A percentile compares a stretch with the other conserved stretches of the same genome.
phyloP scores from a whole-genome alignment of 371 early-diverging fungal species.

The Amoeboaphelidium protococcarum region DNA sequence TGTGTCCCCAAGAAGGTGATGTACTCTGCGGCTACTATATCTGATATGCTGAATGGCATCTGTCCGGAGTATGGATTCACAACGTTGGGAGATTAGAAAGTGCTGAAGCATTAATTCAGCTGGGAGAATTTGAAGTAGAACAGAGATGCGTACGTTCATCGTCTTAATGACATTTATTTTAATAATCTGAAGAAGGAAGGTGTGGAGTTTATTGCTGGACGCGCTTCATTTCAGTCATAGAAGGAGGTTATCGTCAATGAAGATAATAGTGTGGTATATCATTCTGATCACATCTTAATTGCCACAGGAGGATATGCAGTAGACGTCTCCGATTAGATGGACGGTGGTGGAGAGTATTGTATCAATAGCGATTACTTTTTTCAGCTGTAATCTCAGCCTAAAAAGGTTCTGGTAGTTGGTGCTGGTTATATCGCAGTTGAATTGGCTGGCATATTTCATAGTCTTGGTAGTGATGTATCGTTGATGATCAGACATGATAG shows the following conservation, averaged over 20 bases:
- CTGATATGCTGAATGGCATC: too few species aligned
- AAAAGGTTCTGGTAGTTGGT: constrained; percentile 59
- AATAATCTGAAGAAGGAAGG: constrained; percentile 59
- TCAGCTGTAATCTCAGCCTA: constrained; percentile 63
- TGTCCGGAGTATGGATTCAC: too few species aligned
- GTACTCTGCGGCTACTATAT: constrained; percentile 73
- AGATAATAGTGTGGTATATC: constrained; percentile 10
- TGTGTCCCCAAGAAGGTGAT: constrained; percentile 97
- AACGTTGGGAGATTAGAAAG: too few species aligned
- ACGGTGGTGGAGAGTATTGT: constrained; percentile 27
- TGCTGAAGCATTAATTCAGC: too few species aligned
- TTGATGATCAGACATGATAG: constrained; percentile 58
- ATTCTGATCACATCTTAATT: constrained; percentile 44
- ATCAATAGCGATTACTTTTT: constrained; percentile 91
- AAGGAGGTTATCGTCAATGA: neutral
- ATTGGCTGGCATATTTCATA: constrained; percentile 74
- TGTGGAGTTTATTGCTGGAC: constrained; percentile 54
- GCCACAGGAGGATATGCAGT: constrained; percentile 32
- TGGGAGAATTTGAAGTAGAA: constrained; percentile 41
- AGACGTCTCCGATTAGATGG: constrained; percentile 46
- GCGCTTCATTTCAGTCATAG: constrained; percentile 34
- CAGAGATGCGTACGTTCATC: constrained; percentile 81
- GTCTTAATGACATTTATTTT: constrained; percentile 85
- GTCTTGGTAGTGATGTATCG: constrained; percentile 59
- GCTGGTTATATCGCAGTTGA: constrained; percentile 77